Base-by-base conservation (phyloP, 73 alveolate species). In the Stentor roeselii region DNA sequence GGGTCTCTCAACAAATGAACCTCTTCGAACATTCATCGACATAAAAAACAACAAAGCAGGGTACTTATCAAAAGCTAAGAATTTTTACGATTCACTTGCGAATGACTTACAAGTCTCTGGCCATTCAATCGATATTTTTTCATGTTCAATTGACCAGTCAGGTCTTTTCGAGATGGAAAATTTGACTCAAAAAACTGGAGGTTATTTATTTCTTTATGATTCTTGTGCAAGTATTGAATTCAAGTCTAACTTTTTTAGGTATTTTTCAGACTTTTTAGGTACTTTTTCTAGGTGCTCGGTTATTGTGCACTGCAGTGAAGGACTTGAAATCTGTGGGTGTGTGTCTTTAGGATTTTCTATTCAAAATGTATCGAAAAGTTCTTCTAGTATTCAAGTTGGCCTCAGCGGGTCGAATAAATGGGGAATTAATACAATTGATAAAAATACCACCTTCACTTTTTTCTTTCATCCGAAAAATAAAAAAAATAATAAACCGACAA, bases 81-180 rank as follows among this genome's bases (percentile, higher is more conserved):
- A 95, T 30, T 98, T 92, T 89, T 98, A 96, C 85, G 87, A 88
- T 61, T 91, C 84, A 41, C 59, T 96, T 32, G 93, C 98, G 0
- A 60, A 75, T 35, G 90, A 98, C 91, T 98, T 99, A 0, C 87
- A 86, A 3, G 83, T 74, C 37, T 82, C 86, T 59, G 99, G 99
- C 50, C 89, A 95, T 75, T 94, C 95, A 42, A 88, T 98, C 34
- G 99, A 98, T 86, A 86, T 98, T 50, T 98, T 94, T 89, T 95
- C 88, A 36, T 86, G 92, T 36, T 83, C 98, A 59, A 87, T 97
- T 75, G 98, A 95, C 84, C 93, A 98, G 88, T 96, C 96, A 11
- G 99, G 99, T 40, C 92, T 98, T 78, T 91, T 93, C 39, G 99
- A 98, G 87, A 98, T 98, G 99, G 93, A 93, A 90, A 89, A 91